Conservation (phyloP, 108 stramenopile species). For the Bacterosira constricta region DNA sequence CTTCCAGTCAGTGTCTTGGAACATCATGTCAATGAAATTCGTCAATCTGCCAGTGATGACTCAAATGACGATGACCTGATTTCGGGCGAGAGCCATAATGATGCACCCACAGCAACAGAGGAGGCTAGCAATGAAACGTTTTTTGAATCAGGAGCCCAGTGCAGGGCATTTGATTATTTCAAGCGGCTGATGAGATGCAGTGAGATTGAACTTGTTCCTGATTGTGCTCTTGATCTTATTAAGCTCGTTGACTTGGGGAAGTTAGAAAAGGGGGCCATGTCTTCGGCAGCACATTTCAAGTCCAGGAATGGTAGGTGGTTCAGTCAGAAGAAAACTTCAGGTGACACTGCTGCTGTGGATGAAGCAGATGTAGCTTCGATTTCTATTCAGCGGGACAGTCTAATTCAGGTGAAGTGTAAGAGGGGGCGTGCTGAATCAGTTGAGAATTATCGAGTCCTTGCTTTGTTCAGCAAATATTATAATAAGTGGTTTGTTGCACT, state of each 20-base stretch:
- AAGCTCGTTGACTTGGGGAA: slow-evolving; percentile 21
- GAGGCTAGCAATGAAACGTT: neutral
- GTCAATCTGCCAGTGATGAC: no score
- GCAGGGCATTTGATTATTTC: neutral
- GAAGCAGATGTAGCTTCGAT: no score
- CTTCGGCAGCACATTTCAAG: neutral
- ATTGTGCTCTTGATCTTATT: slow-evolving; percentile 2
- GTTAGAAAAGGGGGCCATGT: no score
- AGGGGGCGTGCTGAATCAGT: slow-evolving; percentile 6
- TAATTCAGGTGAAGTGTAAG: neutral
- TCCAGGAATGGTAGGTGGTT: neutral
- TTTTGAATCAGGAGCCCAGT: slow-evolving; percentile 1
- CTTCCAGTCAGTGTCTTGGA: neutral
- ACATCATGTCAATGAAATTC: neutral
- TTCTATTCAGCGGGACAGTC: slow-evolving; percentile 9
- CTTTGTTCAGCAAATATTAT: slow-evolving; percentile 25
- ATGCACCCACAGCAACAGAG: no score
- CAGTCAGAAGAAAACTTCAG: no score
- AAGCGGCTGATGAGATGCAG: neutral
- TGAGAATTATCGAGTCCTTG: slow-evolving; percentile 29
- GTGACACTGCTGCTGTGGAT: neutral
- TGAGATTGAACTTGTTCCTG: neutral
- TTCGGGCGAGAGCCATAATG: no score
- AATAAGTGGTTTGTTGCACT: slow-evolving; percentile 27
- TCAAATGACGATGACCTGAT: no score